These are phyloP conservation scores for Cyclotella kingstonii DNA, from an alignment of 108 stramenopile genomes.

Conservation along the genomic window DNA sequence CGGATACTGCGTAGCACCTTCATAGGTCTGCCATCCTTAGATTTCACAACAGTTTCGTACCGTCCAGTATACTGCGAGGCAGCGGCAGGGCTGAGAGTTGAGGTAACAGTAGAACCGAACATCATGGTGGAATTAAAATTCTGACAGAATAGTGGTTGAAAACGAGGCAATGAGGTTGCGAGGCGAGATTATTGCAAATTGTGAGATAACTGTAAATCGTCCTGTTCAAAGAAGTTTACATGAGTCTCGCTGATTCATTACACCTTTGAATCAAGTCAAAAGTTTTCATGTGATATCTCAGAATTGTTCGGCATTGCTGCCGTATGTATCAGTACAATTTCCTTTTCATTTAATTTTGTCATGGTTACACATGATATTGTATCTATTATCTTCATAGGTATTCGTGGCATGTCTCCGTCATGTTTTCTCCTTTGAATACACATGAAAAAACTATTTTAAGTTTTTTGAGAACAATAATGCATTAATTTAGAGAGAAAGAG, in stretches of 20 bases:
- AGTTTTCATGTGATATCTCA: slow-evolving; percentile 11
- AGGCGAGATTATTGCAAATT: slow-evolving; percentile 1
- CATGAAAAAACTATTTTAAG: too few relatives aligned
- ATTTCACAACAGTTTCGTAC: slow-evolving; percentile 13
- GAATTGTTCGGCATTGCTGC: too few relatives aligned
- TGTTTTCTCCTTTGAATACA: too few relatives aligned
- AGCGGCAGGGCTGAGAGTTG: slow-evolving; percentile 13
- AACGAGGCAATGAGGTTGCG: too few relatives aligned
- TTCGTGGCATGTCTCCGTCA: too few relatives aligned
- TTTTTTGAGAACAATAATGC: too few relatives aligned
- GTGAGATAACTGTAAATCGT: neutral
- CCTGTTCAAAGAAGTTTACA: neutral
- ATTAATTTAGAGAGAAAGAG: too few relatives aligned
- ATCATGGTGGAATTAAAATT: neutral
- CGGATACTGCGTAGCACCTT: slow-evolving; percentile 5
- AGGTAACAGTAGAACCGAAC: slow-evolving; percentile 2
- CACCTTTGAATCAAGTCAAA: neutral
- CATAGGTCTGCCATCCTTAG: slow-evolving; percentile 8
- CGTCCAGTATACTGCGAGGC: slow-evolving; percentile 18
- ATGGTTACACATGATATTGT: neutral
- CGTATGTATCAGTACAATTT: neutral
- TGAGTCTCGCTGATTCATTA: neutral
- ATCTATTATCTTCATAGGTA: neutral
- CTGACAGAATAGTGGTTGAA: neutral
- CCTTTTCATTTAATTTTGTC: neutral